Evolutionary conservation across 2,329 filamentous ascomycete genomes (phyloP), one percentile per base, ranked within the genome.

Genomic region (Monilinia fructicola): DNA sequence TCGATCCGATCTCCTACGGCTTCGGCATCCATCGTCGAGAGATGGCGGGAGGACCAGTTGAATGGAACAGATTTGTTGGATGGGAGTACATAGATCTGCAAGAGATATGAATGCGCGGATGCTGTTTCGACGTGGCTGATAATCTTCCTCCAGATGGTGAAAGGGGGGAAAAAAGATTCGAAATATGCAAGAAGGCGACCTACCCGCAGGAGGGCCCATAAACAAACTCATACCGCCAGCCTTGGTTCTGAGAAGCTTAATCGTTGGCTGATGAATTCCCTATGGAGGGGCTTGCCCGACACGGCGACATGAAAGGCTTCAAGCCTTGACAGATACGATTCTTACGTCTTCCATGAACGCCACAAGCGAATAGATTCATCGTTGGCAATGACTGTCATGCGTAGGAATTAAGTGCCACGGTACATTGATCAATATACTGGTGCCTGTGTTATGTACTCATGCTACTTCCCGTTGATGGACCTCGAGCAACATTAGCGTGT

Each of bases 391-490:
- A 65, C 54, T 65, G 54, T 65, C 46, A 65, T 53, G 54, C 64
- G 54, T 42, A 60, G 40, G 16, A 44, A 44, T 35, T 38, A 52
- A 48, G 64, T 65, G 48, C 46, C 31, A 65, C 64, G 46, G 52
- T 64, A 64, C 62, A 64, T 60, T 61, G 42, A 61, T 60, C 55
- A 61, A 44, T 53, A 65, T 53, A 61, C 46, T 65, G 54, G 55
- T 65, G 48, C 54, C 46, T 65, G 64, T 65, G 64, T 53, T 59
- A 44, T 53, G 64, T 65, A 61, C 64, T 69, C 67, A 69, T 74
- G 73, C 69, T 69, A 61, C 67, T 64, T 71, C 59, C 73, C 72
- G 71, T 69, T 31, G 46, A 69, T 68, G 65, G 68, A 69, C 68
- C 70, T 73, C 69, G 71, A 70, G 59, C 56, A 70, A 68, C 69